A percentile compares a stretch with the other conserved stretches of the same genome.
Conservation (phyloP, 306 rosid genomes). For the Vigna angularis region DNA sequence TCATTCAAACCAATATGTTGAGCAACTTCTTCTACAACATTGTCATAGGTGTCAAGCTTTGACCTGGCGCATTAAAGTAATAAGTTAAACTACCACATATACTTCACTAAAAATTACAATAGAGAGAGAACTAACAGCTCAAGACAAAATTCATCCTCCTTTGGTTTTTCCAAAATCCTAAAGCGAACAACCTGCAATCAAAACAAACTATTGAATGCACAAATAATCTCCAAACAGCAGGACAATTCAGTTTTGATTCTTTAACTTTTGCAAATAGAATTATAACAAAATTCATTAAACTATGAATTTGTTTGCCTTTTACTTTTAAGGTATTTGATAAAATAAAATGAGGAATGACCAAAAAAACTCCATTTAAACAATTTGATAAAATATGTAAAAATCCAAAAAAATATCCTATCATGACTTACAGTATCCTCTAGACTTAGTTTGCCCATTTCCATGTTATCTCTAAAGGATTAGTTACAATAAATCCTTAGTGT, state of each 20-base stretch:
- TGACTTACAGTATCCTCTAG: not conserved
- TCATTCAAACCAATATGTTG: slow-evolving; percentile 65
- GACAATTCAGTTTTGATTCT: not conserved
- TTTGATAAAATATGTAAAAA: too few relatives aligned
- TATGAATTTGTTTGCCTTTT: not conserved
- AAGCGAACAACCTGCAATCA: slow-evolving; percentile 85
- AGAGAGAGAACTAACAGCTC: slow-evolving; percentile 68
- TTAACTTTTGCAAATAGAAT: slow-evolving; percentile 1
- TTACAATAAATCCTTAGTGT: not conserved
- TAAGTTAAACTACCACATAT: slow-evolving; percentile 19
- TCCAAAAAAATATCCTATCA: not conserved
- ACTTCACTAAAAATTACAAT: not conserved
- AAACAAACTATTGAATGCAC: not conserved
- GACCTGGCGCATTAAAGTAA: slow-evolving; percentile 56
- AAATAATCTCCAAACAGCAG: slow-evolving; percentile 10
- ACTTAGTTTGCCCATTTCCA: not conserved
- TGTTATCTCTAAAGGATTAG: not conserved
- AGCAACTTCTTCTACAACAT: slow-evolving; percentile 77
- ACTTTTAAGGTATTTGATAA: not conserved
- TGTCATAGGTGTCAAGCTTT: slow-evolving; percentile 51
- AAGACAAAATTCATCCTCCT: slow-evolving; percentile 85
- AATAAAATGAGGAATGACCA: not conserved
- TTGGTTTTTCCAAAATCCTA: slow-evolving; percentile 85
- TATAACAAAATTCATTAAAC: not conserved
- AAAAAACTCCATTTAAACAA: not conserved